Conservation (phyloP, 139 green algal genomes). For the Marvania coccoides region DNA sequence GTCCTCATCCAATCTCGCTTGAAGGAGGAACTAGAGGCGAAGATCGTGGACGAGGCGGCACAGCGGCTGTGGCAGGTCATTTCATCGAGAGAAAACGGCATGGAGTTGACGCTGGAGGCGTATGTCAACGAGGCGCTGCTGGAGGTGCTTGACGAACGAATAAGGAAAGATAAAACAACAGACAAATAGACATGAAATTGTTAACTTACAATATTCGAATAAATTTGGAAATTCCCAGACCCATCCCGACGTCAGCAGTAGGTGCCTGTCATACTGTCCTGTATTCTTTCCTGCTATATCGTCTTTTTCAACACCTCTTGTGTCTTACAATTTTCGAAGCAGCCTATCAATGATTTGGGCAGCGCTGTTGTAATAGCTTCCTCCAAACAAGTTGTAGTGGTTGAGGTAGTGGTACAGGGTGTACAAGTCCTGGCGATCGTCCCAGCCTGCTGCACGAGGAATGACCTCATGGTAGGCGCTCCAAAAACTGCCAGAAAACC, state of each 20-base stretch:
- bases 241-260: too few species aligned
- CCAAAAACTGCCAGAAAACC: constrained; percentile 56
- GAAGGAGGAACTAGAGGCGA: not conserved
- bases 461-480: constrained; percentile 56
- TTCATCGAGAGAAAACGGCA: not conserved
- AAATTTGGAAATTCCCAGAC: too few species aligned
- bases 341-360: constrained; percentile 38
- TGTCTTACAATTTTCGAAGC: constrained; percentile 15
- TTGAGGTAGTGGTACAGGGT: constrained; percentile 91
- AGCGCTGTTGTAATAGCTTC: constrained; percentile 46
- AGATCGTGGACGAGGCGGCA: not conserved
- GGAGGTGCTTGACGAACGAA: not conserved
- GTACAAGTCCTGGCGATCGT: constrained; percentile 75
- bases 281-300: too few species aligned
- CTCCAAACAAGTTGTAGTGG: constrained; percentile 86
- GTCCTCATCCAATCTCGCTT: not conserved
- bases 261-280: too few species aligned
- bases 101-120: not conserved
- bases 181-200: too few species aligned
- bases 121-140: not conserved
- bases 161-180: too few species aligned
- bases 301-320: too few species aligned
- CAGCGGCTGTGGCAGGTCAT: not conserved
- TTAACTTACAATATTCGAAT: too few species aligned
- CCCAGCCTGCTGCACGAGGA: constrained; percentile 59